Percentiles rank a stretch among this genome's conserved stretches.
Conservation (phyloP, 768 basidiomycete genomes). For the Boletus sp. region DNA sequence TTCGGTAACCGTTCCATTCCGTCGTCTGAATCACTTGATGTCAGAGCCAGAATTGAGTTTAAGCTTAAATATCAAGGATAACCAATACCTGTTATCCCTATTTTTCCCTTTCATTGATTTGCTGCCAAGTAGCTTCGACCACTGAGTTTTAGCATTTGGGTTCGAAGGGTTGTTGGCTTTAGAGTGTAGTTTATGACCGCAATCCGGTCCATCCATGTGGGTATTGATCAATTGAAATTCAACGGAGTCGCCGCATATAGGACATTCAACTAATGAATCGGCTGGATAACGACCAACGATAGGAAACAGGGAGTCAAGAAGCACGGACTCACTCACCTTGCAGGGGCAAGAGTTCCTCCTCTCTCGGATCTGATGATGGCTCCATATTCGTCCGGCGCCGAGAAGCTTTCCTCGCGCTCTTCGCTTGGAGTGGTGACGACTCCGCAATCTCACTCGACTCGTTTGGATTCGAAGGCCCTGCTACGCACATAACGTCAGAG, state of each 20-base stretch:
- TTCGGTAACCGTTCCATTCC: slow-evolving; percentile 53
- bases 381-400: slow-evolving; percentile 16
- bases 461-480: slow-evolving; percentile 29
- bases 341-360: slow-evolving; percentile 23
- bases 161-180: slow-evolving; percentile 22
- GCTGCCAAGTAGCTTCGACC: slow-evolving; percentile 40
- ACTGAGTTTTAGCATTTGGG: slow-evolving; percentile 31
- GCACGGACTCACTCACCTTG: slow-evolving; percentile 15
- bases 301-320: neutral
- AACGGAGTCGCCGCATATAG: slow-evolving; percentile 52
- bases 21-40: slow-evolving; percentile 30
- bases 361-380: slow-evolving; percentile 31
- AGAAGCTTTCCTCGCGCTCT: slow-evolving; percentile 18
- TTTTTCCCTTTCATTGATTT: slow-evolving; percentile 40
- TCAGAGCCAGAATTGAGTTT: slow-evolving; percentile 18
- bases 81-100: slow-evolving; percentile 31
- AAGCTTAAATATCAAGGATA: neutral
- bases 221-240: slow-evolving; percentile 49
- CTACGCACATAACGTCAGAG: slow-evolving; percentile 26
- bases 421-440: slow-evolving; percentile 22
- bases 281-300: slow-evolving; percentile 26
- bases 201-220: slow-evolving; percentile 63
- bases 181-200: slow-evolving; percentile 26
- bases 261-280: slow-evolving; percentile 48
- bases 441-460: slow-evolving; percentile 22